These are phyloP conservation scores for Elaeis guineensis DNA, from an alignment of 176 grass and related monocot species.

Conservation along the genomic window DNA sequence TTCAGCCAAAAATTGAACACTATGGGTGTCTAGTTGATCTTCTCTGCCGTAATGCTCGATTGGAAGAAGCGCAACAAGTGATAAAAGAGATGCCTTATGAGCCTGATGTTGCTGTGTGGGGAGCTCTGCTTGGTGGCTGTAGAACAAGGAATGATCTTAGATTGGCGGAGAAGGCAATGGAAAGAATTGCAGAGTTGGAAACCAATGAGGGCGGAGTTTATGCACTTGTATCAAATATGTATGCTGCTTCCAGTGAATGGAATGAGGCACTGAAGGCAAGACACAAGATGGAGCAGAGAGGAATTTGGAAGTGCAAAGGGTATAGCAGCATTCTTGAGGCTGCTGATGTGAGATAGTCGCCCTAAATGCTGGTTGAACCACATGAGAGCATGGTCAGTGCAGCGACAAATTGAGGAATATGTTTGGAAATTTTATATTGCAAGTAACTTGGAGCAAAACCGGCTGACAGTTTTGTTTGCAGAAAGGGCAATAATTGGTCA, in stretches of 20 bases:
- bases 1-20: slow-evolving; percentile 29
- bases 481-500: no score
- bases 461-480: no score
- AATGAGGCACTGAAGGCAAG: slow-evolving; percentile 14
- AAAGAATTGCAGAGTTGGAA: slow-evolving; percentile 14
- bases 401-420: no score
- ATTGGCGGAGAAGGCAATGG: slow-evolving; percentile 9
- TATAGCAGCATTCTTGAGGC: slow-evolving; percentile 10
- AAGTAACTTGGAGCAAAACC: no score
- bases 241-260: slow-evolving; percentile 20
- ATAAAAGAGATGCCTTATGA: slow-evolving; percentile 25
- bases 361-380: no score
- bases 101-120: slow-evolving; percentile 37
- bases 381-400: no score
- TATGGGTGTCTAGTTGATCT: slow-evolving; percentile 37
- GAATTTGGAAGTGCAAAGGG: slow-evolving; percentile 8
- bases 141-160: slow-evolving; percentile 22
- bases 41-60: slow-evolving; percentile 21
- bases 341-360: no score
- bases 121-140: slow-evolving; percentile 30
- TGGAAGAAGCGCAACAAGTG: slow-evolving; percentile 28
- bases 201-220: slow-evolving; percentile 7
- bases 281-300: slow-evolving; percentile 15
- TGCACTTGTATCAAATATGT: slow-evolving; percentile 9
- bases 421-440: no score